These are phyloP conservation scores for Xylaria sp. DNA, from an alignment of 2,329 filamentous ascomycete species.

Conservation along the genomic window DNA sequence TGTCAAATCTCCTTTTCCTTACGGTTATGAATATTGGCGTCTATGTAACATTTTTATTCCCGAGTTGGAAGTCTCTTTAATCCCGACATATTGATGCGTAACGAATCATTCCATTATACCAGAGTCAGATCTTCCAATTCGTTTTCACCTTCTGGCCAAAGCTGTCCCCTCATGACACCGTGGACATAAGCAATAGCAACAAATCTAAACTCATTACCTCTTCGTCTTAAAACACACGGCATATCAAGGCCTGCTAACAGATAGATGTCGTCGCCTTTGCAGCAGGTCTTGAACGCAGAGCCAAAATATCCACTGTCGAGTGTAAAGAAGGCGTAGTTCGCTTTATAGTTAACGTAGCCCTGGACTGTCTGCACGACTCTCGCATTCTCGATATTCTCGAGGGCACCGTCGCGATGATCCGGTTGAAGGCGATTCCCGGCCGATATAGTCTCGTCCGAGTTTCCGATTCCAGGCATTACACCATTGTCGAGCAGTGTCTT, in stretches of 20 bases:
- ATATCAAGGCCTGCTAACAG: slow-evolving; percentile 19
- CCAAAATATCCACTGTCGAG: slow-evolving; percentile 26
- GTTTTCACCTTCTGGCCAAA: slow-evolving; percentile 23
- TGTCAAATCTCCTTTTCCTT: background rate
- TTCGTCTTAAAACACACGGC: slow-evolving; percentile 14
- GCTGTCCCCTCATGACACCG: slow-evolving; percentile 25
- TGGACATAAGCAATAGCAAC: slow-evolving; percentile 23
- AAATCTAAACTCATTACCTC: slow-evolving; percentile 12
- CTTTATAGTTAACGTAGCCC: slow-evolving; percentile 15
- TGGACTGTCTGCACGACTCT: slow-evolving; percentile 2
- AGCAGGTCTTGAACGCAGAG: slow-evolving; percentile 10
- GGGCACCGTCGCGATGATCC: background rate
- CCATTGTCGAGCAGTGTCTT: background rate
- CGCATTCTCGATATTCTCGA: background rate
- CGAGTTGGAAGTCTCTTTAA: background rate
- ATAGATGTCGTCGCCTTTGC: slow-evolving; percentile 18
- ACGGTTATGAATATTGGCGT: background rate
- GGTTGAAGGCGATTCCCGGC: background rate
- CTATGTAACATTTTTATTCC: too few relatives aligned
- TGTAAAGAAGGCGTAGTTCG: slow-evolving; percentile 22
- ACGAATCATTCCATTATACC: slow-evolving; percentile 1
- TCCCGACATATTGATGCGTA: background rate
- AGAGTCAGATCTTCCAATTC: slow-evolving; percentile 24
- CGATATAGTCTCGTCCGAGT: background rate
- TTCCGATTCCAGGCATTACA: background rate